A percentile compares a stretch with the other conserved stretches of the same genome.
These are phyloP conservation scores for Favolaschia claudopus DNA, from an alignment of 768 basidiomycete genomes.

Conservation along the genomic window DNA sequence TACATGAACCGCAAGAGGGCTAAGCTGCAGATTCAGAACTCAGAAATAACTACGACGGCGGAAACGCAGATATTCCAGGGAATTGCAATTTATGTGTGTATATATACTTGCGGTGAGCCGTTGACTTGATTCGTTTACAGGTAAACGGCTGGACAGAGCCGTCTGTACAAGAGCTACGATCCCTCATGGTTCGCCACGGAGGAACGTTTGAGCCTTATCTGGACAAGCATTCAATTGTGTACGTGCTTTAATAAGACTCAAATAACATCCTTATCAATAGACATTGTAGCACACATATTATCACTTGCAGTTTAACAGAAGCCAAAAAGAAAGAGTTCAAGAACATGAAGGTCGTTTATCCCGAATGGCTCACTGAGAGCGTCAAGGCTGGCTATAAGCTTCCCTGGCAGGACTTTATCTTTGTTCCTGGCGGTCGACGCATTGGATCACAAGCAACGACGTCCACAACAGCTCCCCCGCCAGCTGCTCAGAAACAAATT, in stretches of 20 bases:
- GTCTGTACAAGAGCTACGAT: conserved; percentile 83
- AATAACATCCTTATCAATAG: background rate
- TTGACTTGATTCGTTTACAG: conserved; percentile 45
- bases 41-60: conserved; percentile 38
- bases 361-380: conserved; percentile 90
- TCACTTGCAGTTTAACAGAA: conserved; percentile 91
- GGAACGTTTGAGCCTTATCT: conserved; percentile 87
- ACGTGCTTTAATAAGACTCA: conserved; percentile 40
- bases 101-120: background rate
- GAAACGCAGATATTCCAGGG: conserved; percentile 72
- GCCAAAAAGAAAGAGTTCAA: conserved; percentile 90
- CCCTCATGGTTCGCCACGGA: conserved; percentile 83
- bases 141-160: conserved; percentile 92
- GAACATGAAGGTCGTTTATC: conserved; percentile 87
- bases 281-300: conserved; percentile 78
- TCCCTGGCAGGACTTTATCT: conserved; percentile 83
- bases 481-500: no score
- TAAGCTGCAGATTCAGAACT: conserved; percentile 87
- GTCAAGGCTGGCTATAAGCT: conserved; percentile 70
- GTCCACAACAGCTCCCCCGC: conserved; percentile 41
- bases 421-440: conserved; percentile 53
- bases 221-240: conserved; percentile 79
- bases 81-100: conserved; percentile 81
- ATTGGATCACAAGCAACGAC: conserved; percentile 59
- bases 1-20: conserved; percentile 93